A percentile compares a stretch with the other conserved stretches of the same genome.
phyloP scores from a whole-genome alignment of 805 yeast species.

The Phaffomyces antillensis region DNA sequence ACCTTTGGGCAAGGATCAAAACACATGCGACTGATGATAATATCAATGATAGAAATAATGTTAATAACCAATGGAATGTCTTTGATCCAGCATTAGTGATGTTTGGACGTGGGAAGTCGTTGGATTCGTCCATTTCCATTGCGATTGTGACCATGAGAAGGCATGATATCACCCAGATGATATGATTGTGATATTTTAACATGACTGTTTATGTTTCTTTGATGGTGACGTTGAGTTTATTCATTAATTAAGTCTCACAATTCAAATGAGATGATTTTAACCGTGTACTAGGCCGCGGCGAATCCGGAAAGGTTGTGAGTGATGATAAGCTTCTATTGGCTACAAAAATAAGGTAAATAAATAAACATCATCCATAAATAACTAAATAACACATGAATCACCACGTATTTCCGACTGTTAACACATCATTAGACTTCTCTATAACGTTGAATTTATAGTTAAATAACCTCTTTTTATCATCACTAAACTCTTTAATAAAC shows the following conservation, averaged over 20 bases:
- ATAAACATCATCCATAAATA: background rate
- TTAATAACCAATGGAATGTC: constrained; percentile 58
- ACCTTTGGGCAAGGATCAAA: constrained; percentile 46
- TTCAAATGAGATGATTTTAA: too few species aligned
- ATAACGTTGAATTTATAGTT: constrained; percentile 43
- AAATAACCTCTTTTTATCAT: constrained; percentile 32
- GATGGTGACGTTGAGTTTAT: too few species aligned
- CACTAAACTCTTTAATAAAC: constrained; percentile 26
- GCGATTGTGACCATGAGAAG: constrained; percentile 7
- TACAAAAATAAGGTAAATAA: background rate
- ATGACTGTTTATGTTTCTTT: background rate
- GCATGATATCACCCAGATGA: background rate
- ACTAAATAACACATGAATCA: constrained; percentile 12
- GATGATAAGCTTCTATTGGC: background rate
- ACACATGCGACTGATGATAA: constrained; percentile 51
- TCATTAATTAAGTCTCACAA: too few species aligned
- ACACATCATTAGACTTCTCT: constrained; percentile 44
- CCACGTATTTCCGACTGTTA: constrained; percentile 54
- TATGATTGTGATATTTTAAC: background rate
- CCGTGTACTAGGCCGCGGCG: too few species aligned
- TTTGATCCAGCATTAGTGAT: constrained; percentile 43
- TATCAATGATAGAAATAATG: constrained; percentile 40
- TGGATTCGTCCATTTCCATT: constrained; percentile 25
- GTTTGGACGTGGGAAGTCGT: constrained; percentile 28
- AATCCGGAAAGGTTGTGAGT: background rate